Evolutionary conservation across 78 protist species (phyloP).

Genomic region (Dictyostelium brefeldianum): DNA sequence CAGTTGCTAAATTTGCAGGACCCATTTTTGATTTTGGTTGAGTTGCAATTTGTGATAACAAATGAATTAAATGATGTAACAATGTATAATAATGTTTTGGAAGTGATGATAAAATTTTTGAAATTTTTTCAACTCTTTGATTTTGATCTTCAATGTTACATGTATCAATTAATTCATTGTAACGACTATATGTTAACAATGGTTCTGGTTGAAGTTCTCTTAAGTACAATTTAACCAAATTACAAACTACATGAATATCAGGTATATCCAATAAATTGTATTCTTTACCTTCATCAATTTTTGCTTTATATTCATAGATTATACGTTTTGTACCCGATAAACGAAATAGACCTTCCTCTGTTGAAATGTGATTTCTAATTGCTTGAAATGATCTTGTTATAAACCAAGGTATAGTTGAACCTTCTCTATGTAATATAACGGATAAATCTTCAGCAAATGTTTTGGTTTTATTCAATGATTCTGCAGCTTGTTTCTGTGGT

Average conservation of each 20-base stretch:
- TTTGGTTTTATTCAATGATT: not conserved
- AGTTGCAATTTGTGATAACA: slow-evolving; percentile 23
- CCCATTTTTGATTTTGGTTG: slow-evolving; percentile 65
- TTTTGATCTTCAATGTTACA: slow-evolving; percentile 67
- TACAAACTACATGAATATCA: slow-evolving; percentile 62
- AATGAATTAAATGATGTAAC: slow-evolving; percentile 53
- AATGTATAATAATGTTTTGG: slow-evolving; percentile 67
- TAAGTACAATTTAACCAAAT: slow-evolving; percentile 56
- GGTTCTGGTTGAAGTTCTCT: slow-evolving; percentile 79
- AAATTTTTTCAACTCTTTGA: slow-evolving; percentile 35
- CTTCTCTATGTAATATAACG: slow-evolving; percentile 15
- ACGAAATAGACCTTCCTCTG: slow-evolving; percentile 73
- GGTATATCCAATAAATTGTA: slow-evolving; percentile 12
- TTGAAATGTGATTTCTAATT: slow-evolving; percentile 10
- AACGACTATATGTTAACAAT: slow-evolving; percentile 58
- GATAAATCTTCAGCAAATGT: slow-evolving; percentile 71
- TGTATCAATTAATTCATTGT: slow-evolving; percentile 59
- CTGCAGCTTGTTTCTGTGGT: slow-evolving; percentile 18
- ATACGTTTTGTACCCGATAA: slow-evolving; percentile 64
- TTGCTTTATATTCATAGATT: slow-evolving; percentile 27
- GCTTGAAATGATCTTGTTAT: slow-evolving; percentile 34
- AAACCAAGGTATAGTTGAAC: slow-evolving; percentile 31
- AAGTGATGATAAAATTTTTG: slow-evolving; percentile 18
- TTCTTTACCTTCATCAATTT: slow-evolving; percentile 74
- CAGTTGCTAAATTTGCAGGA: slow-evolving; percentile 76